Evolutionary conservation across 2,329 filamentous ascomycete species (phyloP).

Genomic region (Aspergillus neoniger): DNA sequence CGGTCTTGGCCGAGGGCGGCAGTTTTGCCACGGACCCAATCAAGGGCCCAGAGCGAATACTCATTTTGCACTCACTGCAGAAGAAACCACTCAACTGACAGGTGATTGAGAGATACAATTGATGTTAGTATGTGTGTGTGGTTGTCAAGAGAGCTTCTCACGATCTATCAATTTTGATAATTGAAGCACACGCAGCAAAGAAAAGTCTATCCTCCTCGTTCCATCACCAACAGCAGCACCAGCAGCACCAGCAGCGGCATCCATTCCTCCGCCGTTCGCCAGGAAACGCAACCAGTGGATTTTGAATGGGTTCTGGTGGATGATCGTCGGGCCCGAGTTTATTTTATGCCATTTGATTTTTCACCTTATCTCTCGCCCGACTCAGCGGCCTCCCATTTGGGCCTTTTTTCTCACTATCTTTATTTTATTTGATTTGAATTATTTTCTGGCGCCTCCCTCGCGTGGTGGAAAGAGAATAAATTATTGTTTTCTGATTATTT

Average conservation of each 20-base stretch:
- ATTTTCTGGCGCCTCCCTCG: conserved; percentile 18
- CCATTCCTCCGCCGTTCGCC: not conserved
- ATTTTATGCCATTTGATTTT: conserved; percentile 22
- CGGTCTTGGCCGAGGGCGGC: not conserved
- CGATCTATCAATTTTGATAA: too few species aligned
- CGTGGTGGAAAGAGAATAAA: not conserved
- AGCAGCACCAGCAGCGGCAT: not conserved
- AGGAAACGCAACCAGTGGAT: not conserved
- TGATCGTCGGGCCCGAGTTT: conserved; percentile 13
- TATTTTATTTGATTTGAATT: conserved; percentile 2
- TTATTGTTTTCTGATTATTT: too few species aligned
- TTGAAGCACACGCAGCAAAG: too few species aligned
- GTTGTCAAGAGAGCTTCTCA: too few species aligned
- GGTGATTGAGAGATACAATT: too few species aligned
- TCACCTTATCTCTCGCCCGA: conserved; percentile 13
- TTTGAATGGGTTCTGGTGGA: not conserved
- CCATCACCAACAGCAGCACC: not conserved
- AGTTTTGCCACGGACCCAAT: conserved; percentile 1
- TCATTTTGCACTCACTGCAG: not conserved
- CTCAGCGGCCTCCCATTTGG: conserved; percentile 2
- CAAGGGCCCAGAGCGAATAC: not conserved
- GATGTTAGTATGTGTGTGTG: too few species aligned
- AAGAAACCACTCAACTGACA: not conserved
- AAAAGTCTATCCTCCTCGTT: too few species aligned
- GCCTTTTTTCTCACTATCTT: conserved; percentile 7